phyloP scores from a whole-genome alignment of 768 basidiomycete species.

The Lentinula lateritia region DNA sequence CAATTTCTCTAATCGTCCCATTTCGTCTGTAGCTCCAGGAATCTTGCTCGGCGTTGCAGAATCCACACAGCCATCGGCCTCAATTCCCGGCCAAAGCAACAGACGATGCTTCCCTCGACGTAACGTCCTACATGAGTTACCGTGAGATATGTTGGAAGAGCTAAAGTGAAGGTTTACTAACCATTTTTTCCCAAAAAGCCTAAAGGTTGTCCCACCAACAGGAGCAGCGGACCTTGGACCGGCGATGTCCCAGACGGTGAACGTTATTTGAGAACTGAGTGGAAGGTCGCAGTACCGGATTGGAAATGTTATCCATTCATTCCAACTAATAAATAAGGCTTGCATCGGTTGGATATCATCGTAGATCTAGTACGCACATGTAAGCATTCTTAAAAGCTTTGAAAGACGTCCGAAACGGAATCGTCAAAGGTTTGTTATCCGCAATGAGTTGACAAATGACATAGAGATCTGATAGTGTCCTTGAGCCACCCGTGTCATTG shows the following conservation, averaged over 20 bases:
- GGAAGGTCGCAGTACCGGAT: slow-evolving; percentile 94
- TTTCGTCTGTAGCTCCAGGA: slow-evolving; percentile 70
- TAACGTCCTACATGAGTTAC: slow-evolving; percentile 55
- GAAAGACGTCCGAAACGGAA: slow-evolving; percentile 88
- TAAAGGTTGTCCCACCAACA: slow-evolving; percentile 88
- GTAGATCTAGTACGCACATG: slow-evolving; percentile 40
- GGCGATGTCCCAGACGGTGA: slow-evolving; percentile 95
- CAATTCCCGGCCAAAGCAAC: slow-evolving; percentile 73
- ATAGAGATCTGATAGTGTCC: slow-evolving; percentile 87
- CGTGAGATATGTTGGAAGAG: neutral
- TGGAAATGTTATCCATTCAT: slow-evolving; percentile 90
- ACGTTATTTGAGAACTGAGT: slow-evolving; percentile 78
- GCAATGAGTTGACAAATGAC: slow-evolving; percentile 89
- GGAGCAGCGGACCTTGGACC: slow-evolving; percentile 75
- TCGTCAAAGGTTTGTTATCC: slow-evolving; percentile 89
- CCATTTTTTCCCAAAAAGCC: slow-evolving; percentile 93
- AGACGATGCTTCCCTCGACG: slow-evolving; percentile 89
- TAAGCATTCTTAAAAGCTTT: slow-evolving; percentile 86
- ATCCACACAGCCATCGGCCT: slow-evolving; percentile 83
- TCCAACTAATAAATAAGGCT: slow-evolving; percentile 47
- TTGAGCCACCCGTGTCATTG: slow-evolving; percentile 34
- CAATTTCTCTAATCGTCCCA: slow-evolving; percentile 91
- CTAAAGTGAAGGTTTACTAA: slow-evolving; percentile 23
- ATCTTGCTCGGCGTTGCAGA: slow-evolving; percentile 86
- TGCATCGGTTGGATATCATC: neutral